These are phyloP conservation scores for Goffeauzyma gilvescens DNA, from an alignment of 768 basidiomycete genomes.

Conservation along the genomic window DNA sequence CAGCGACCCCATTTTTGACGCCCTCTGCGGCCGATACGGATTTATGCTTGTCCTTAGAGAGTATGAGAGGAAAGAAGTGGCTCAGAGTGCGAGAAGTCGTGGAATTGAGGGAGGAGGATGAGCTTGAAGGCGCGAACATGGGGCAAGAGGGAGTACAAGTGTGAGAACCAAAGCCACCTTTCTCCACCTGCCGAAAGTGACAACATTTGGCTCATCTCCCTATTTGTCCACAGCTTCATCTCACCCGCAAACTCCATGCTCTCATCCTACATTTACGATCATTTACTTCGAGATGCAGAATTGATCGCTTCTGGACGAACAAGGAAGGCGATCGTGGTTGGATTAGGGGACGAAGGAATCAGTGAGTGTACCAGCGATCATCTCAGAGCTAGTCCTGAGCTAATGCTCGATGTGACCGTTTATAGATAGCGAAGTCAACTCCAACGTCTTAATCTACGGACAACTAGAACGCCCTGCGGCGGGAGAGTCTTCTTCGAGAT, in stretches of 20 bases:
- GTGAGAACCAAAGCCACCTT: slow-evolving; percentile 10
- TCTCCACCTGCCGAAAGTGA: not conserved
- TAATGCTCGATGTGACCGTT: not conserved
- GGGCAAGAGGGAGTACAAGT: slow-evolving; percentile 21
- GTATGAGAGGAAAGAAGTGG: slow-evolving; percentile 26
- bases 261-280: slow-evolving; percentile 19
- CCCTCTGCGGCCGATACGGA: slow-evolving; percentile 20
- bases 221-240: slow-evolving; percentile 10
- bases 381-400: not conserved
- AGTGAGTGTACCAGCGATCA: slow-evolving; percentile 7
- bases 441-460: slow-evolving; percentile 33
- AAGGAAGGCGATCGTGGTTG: slow-evolving; percentile 18
- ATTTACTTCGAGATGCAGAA: slow-evolving; percentile 14
- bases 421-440: slow-evolving; percentile 75
- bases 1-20: slow-evolving; percentile 17
- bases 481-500: not conserved
- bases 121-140: slow-evolving; percentile 14
- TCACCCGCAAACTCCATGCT: slow-evolving; percentile 16
- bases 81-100: slow-evolving; percentile 22
- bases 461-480: slow-evolving; percentile 12
- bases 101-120: slow-evolving; percentile 17
- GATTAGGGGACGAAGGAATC: slow-evolving; percentile 27
- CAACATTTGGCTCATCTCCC: not conserved
- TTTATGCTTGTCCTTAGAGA: slow-evolving; percentile 29
- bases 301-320: slow-evolving; percentile 19